Percentiles rank a stretch among this genome's conserved stretches.
These are phyloP conservation scores for Spencermartinsiella ligniputridi DNA, from an alignment of 1,139 yeast genomes.

Conservation along the genomic window DNA sequence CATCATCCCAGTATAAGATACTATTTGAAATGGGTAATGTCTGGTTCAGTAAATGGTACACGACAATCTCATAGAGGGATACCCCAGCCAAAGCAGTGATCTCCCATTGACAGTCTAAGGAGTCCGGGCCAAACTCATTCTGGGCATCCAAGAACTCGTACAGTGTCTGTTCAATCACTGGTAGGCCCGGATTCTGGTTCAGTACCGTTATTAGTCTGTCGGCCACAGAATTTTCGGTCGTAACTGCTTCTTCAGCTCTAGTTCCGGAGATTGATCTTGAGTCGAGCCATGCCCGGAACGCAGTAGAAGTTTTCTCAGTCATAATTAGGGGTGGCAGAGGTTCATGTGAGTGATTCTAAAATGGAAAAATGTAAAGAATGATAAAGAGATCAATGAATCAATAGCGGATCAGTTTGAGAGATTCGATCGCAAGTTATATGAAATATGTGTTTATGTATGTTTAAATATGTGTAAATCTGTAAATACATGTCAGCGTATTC, in stretches of 20 bases:
- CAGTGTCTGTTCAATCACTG: not conserved
- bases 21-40: slow-evolving; percentile 33
- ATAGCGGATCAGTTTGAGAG: no score
- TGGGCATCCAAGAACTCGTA: not conserved
- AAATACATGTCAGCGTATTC: no score
- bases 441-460: no score
- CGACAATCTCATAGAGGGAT: slow-evolving; percentile 22
- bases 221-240: not conserved
- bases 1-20: slow-evolving; percentile 33
- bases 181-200: not conserved
- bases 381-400: no score
- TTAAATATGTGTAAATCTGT: no score
- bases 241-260: no score
- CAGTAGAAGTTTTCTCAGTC: not conserved
- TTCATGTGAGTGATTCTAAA: no score
- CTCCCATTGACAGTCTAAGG: not conserved
- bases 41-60: slow-evolving; percentile 26
- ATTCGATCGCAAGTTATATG: no score
- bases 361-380: no score
- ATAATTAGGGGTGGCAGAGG: no score
- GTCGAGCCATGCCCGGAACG: not conserved
- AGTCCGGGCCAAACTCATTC: not conserved
- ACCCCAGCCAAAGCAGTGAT: slow-evolving; percentile 13
- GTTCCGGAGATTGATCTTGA: not conserved
- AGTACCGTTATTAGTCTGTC: not conserved